These are phyloP conservation scores for Crithidia bombi DNA, from an alignment of 208 protist species.

Conservation along the genomic window DNA sequence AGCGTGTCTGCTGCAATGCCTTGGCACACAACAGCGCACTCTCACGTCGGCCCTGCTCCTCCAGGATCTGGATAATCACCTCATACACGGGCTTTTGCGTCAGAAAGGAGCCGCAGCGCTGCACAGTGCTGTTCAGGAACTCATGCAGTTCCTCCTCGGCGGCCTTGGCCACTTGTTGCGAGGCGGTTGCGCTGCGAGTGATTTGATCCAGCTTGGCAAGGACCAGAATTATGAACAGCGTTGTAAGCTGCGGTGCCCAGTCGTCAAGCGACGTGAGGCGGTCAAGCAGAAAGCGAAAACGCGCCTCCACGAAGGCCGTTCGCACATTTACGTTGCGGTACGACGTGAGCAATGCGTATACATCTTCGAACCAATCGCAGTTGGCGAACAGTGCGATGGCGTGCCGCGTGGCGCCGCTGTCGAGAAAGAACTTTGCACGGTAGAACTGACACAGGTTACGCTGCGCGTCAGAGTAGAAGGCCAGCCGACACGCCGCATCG, in stretches of 20 bases:
- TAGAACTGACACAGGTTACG: conserved; percentile 47
- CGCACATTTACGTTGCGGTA: conserved; percentile 36
- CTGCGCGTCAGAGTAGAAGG: conserved; percentile 38
- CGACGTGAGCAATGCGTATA: conserved; percentile 48
- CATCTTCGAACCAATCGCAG: conserved; percentile 71
- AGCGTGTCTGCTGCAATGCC: conserved; percentile 74
- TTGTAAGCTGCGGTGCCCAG: conserved; percentile 30
- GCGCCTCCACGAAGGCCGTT: conserved; percentile 52
- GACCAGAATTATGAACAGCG: conserved; percentile 21
- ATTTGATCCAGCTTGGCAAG: conserved; percentile 26
- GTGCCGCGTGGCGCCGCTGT: conserved; percentile 34
- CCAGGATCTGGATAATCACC: conserved; percentile 71
- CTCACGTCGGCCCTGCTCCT: conserved; percentile 82
- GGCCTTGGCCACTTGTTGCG: background rate
- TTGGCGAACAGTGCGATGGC: conserved; percentile 55
- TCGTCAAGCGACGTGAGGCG: conserved; percentile 20
- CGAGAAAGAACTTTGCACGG: conserved; percentile 60
- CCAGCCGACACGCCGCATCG: conserved; percentile 59
- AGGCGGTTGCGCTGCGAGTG: conserved; percentile 12
- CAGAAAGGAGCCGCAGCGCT: conserved; percentile 42
- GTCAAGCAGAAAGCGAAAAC: conserved; percentile 38
- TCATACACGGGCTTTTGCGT: conserved; percentile 42
- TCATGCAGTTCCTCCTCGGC: conserved; percentile 24
- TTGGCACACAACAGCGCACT: conserved; percentile 83
- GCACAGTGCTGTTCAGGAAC: conserved; percentile 40